Base-by-base conservation (phyloP, 306 rosid species). In the Casuarina glauca region DNA sequence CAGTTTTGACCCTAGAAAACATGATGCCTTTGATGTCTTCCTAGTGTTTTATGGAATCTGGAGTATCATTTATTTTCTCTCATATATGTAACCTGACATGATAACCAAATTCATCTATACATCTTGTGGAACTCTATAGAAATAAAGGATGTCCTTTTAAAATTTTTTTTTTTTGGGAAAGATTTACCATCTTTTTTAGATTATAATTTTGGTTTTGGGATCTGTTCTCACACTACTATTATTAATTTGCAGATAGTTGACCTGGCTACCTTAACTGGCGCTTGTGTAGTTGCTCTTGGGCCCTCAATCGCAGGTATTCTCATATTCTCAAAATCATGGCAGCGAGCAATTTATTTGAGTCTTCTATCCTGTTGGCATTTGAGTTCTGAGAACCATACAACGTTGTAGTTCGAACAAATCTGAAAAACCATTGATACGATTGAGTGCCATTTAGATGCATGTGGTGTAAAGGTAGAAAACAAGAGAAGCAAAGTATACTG, bases 241-340 rank as follows among this genome's bases (percentile, higher is more conserved):
- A 70, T 79, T 82, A 44, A 73, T 84, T 58, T 79, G 73, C 93
- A 96, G 99, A 74, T 96, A 72, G 84, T 93, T 85, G 99, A 96
- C 80, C 88, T 96, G 80, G 99, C 99, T 66, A 96, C 99, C 69
- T 85, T 96, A 72, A 96, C 99, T 32, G 97, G 99, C 76, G 98
- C 98, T 42, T 96, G 99, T 5, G 12, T 86, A 42, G 90, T 93
- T 71, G 99, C 94, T 72, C 98, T 96, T 69, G 98, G 99, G 62
- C 97, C 98, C 43, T 89, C 99, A 70, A 80, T 93, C 58, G 99
- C 99, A 81, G 99, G 99, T 95, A 85, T 72, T 3, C 36, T 39
- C 77, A 12, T 69, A 42, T 49, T 74, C 76, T 50, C 39, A 3
- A 9, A 58, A 58, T 6, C 39, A 35, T 69, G 70, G 19, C 20